A percentile compares a stretch with the other conserved stretches of the same genome.
Evolutionary conservation across 352 stramenopile genomes (phyloP).

Genomic region (Thalassiosira pacifica): DNA sequence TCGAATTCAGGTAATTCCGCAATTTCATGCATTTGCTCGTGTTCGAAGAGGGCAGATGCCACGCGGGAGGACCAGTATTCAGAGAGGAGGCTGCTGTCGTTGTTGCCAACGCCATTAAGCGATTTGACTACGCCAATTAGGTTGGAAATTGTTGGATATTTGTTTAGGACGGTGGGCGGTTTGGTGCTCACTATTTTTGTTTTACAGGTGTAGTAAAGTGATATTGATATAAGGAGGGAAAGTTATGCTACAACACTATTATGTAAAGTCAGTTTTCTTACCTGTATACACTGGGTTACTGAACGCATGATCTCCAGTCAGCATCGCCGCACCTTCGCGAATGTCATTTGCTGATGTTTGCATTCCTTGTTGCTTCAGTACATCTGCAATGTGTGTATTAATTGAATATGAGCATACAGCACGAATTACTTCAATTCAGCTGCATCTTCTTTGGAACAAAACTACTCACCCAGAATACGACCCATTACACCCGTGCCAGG

Average conservation of each 20-base stretch:
- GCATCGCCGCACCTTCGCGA: not conserved
- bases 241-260: no score
- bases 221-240: no score
- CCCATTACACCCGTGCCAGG: slow-evolving; percentile 28
- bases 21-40: slow-evolving; percentile 44
- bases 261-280: slow-evolving; percentile 15
- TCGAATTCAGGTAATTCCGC: slow-evolving; percentile 25
- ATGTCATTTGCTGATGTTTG: slow-evolving; percentile 38
- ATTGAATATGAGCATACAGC: no score
- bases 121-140: slow-evolving; percentile 76
- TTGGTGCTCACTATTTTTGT: slow-evolving; percentile 9
- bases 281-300: slow-evolving; percentile 12
- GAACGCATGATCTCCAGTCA: slow-evolving; percentile 11
- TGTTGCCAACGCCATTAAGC: slow-evolving; percentile 67
- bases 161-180: slow-evolving; percentile 23
- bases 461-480: not conserved
- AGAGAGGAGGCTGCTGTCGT: slow-evolving; percentile 57
- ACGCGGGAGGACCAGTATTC: slow-evolving; percentile 41
- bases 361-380: slow-evolving; percentile 28
- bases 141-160: slow-evolving; percentile 44
- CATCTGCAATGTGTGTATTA: slow-evolving; percentile 15
- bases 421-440: no score
- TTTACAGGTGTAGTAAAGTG: not conserved
- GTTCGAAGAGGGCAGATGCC: slow-evolving; percentile 46
- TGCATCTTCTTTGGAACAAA: no score